Base-by-base conservation (phyloP, 805 yeast species). In the Myxozyma sirexii region DNA sequence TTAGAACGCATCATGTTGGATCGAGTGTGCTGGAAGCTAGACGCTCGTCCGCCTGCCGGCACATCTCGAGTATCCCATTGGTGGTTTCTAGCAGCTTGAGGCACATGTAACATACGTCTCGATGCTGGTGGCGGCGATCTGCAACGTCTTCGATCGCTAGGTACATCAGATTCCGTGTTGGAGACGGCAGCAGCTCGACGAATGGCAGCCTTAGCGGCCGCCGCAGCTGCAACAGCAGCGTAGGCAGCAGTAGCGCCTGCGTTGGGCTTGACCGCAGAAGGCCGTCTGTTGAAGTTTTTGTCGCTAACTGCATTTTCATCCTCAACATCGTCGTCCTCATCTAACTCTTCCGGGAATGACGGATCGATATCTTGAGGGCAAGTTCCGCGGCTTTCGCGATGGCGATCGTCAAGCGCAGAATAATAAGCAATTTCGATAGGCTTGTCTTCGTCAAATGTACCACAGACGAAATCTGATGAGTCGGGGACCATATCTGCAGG, bases 301-400 rank as follows among this genome's bases (percentile, higher is more conserved):
- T 2, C 39, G n/a, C 6, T 15, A 13, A 23, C 26, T 4, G 37
- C 37, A 17, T 35, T 37, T 26, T 13, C 24, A 24, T 33, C 35
- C 12, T 17, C 42, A 10, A 26, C 41, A 8, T 41, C 54, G 6
- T 38, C 48, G 21, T 53, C 60, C 31, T 64, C 67, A 26, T 60
- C 63, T 29, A 43, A 31, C 19, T 64, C 69, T 21, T 59, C 69
- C 7, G 69, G 69, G 54, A 67, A 67, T 29, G 69, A 59, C n/a
- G 69, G 69, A 56, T 67, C 69, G 38, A 67, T 64, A 38, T 67
- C 69, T 43, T 67, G 67, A n/a, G 69, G 69, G n/a, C 66, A 42
- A 23, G 44, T 55, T 35, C 45, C 47, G 21, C 42, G 57, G n/a
- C 26, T 33, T n/a, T 31, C 45, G 7, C 60, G 53, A 5, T 37